Conservation (phyloP, 768 basidiomycete genomes). For the Russula griseocarnosa region DNA sequence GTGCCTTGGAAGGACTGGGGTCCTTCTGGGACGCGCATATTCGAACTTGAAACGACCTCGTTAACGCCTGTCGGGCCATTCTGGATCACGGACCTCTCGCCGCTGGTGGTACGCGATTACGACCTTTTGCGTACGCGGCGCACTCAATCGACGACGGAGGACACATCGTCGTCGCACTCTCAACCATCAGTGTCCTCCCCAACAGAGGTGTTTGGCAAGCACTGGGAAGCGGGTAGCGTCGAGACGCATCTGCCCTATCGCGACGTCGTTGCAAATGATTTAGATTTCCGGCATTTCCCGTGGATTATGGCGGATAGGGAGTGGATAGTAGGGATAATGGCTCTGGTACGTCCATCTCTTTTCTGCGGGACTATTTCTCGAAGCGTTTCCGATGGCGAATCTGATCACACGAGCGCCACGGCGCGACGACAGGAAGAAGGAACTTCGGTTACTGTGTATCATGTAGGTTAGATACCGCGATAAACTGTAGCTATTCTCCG, state of each 20-base stretch:
- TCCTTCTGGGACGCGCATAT: neutral
- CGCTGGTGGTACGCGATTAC: neutral
- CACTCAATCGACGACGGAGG: neutral
- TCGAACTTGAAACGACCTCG: neutral
- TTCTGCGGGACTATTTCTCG: too few species aligned
- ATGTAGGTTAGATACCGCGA: neutral
- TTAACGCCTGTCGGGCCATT: neutral
- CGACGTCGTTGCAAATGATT: neutral
- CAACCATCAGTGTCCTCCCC: neutral
- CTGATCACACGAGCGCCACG: neutral
- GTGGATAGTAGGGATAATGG: neutral
- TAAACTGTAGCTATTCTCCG: neutral
- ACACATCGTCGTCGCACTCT: neutral
- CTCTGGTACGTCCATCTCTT: neutral
- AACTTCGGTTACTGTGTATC: slow-evolving; percentile 7
- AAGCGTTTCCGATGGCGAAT: neutral
- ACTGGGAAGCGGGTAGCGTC: neutral
- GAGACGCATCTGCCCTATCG: neutral
- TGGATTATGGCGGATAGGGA: neutral
- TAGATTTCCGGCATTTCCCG: neutral
- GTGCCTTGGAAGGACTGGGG: neutral
- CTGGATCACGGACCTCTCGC: neutral
- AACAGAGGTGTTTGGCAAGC: neutral
- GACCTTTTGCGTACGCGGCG: neutral
- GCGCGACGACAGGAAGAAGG: neutral